phyloP scores from a whole-genome alignment of 2,329 filamentous ascomycete species.

The Cyphellophora attinorum region DNA sequence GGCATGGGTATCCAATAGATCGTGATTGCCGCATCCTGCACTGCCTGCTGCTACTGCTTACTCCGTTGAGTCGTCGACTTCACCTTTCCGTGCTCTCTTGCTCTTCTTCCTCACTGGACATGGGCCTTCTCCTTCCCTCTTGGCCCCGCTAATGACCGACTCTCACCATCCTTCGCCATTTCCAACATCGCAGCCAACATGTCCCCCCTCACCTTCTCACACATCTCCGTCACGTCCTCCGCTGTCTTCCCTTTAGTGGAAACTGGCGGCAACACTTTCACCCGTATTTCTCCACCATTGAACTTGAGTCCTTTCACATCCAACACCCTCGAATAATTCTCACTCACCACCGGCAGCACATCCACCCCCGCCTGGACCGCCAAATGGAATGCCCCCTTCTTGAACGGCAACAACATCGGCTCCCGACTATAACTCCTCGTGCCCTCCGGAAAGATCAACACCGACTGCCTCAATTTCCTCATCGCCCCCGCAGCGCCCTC shows the following conservation, averaged over 20 bases:
- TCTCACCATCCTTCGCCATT: slow-evolving; percentile 26
- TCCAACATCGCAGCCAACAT: slow-evolving; percentile 57
- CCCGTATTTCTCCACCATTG: slow-evolving; percentile 58
- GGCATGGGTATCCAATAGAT: too few relatives aligned
- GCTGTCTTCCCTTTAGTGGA: slow-evolving; percentile 62
- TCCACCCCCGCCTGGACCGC: slow-evolving; percentile 90
- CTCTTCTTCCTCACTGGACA: too few relatives aligned
- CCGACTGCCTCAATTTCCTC: slow-evolving; percentile 52
- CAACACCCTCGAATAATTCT: slow-evolving; percentile 69
- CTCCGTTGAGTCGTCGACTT: too few relatives aligned
- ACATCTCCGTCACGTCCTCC: slow-evolving; percentile 68
- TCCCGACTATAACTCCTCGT: slow-evolving; percentile 82
- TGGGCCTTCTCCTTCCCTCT: too few relatives aligned
- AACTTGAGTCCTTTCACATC: slow-evolving; percentile 57
- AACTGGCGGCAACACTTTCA: slow-evolving; percentile 76
- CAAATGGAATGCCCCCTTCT: slow-evolving; percentile 96
- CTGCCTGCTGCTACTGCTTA: too few relatives aligned
- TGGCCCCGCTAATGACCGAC: too few relatives aligned
- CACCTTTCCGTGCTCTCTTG: too few relatives aligned
- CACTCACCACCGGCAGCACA: slow-evolving; percentile 74
- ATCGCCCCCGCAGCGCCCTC: slow-evolving; percentile 74
- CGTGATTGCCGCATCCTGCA: too few relatives aligned
- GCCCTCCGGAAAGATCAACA: slow-evolving; percentile 60
- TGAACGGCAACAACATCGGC: slow-evolving; percentile 82
- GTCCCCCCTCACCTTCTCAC: slow-evolving; percentile 56